These are phyloP conservation scores for Ogataea parapolymorpha DNA, from an alignment of 805 yeast species.

Conservation along the genomic window DNA sequence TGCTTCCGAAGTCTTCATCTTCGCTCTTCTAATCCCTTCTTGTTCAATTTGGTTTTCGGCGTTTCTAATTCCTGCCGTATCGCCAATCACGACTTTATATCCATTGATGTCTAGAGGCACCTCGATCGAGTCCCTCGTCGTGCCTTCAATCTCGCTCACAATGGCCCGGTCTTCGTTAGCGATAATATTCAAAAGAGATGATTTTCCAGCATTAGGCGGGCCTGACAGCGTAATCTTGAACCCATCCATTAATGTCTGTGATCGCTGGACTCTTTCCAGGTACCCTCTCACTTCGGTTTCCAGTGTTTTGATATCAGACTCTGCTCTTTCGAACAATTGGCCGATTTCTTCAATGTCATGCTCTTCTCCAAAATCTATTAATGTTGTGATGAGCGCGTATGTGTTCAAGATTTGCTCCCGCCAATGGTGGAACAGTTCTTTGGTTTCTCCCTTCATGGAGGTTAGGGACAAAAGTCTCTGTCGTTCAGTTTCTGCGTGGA, in stretches of 20 bases:
- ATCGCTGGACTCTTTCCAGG: slow-evolving; percentile 45
- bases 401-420: slow-evolving; percentile 58
- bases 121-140: slow-evolving; percentile 87
- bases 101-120: slow-evolving; percentile 80
- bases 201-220: slow-evolving; percentile 96
- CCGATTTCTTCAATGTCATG: slow-evolving; percentile 71
- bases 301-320: slow-evolving; percentile 39
- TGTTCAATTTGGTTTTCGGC: slow-evolving; percentile 41
- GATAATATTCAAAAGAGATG: slow-evolving; percentile 74
- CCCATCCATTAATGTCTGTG: slow-evolving; percentile 69
- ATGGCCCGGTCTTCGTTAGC: slow-evolving; percentile 83
- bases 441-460: slow-evolving; percentile 70
- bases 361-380: slow-evolving; percentile 94
- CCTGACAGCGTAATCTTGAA: slow-evolving; percentile 74
- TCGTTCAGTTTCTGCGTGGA: slow-evolving; percentile 90
- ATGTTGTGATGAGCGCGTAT: slow-evolving; percentile 76
- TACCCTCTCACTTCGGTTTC: slow-evolving; percentile 43
- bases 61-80: slow-evolving; percentile 86
- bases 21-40: slow-evolving; percentile 82
- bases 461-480: slow-evolving; percentile 75
- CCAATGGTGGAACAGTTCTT: slow-evolving; percentile 58
- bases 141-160: slow-evolving; percentile 89
- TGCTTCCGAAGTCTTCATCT: slow-evolving; percentile 51
- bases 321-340: slow-evolving; percentile 50
- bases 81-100: slow-evolving; percentile 77